Percentiles rank a stretch among this genome's conserved stretches.
These are phyloP conservation scores for Forsythia suspensa DNA, from an alignment of 257 asterid genomes.

Conservation along the genomic window DNA sequence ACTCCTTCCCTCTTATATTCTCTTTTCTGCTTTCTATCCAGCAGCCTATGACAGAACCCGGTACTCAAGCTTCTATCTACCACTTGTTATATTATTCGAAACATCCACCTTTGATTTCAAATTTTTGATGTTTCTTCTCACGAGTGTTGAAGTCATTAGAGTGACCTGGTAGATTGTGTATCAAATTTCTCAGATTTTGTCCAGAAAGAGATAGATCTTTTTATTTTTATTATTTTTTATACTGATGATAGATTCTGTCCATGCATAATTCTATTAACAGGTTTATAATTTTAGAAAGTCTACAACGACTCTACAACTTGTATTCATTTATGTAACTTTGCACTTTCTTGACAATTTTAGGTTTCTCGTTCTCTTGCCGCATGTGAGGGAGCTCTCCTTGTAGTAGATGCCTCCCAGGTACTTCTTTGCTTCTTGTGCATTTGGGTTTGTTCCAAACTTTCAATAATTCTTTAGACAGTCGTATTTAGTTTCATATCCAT, in stretches of 20 bases:
- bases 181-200: background rate
- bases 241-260: background rate
- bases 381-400: slow-evolving; percentile 99
- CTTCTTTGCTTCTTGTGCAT: slow-evolving; percentile 14
- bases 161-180: background rate
- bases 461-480: background rate
- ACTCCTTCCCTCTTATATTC: too few relatives aligned
- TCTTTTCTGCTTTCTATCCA: background rate
- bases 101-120: background rate
- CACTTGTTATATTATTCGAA: background rate
- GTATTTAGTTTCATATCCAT: background rate
- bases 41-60: background rate
- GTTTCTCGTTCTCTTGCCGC: slow-evolving; percentile 99
- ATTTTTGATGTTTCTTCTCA: background rate
- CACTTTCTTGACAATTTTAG: slow-evolving; percentile 39
- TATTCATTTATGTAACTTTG: slow-evolving; percentile 23
- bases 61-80: background rate
- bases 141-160: background rate
- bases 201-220: background rate
- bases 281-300: background rate
- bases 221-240: background rate
- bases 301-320: slow-evolving; percentile 1
- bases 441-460: background rate
- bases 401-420: slow-evolving; percentile 99
- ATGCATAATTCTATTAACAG: background rate